Conservation (phyloP, 805 yeast genomes). For the Wickerhamiella cacticola region DNA sequence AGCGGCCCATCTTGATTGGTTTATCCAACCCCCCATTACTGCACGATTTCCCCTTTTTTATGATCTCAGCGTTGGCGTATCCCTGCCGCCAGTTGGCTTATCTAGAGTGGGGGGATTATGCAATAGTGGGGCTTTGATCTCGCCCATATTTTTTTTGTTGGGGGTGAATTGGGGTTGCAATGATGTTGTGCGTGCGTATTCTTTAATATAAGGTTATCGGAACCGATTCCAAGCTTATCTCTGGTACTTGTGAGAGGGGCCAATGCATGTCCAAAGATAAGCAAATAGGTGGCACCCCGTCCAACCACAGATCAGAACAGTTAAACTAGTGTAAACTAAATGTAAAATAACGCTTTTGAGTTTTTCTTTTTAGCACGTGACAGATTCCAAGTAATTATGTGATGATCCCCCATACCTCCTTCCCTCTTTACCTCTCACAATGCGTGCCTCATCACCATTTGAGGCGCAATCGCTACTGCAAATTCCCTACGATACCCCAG, state of each 20-base stretch:
- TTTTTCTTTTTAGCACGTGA: not conserved
- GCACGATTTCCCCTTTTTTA: no score
- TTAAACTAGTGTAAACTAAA: no score
- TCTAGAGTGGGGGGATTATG: constrained; percentile 1
- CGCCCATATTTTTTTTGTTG: not conserved
- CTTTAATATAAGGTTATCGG: not conserved
- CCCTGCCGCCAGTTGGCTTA: no score
- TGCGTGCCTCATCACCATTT: not conserved
- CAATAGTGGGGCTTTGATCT: constrained; percentile 4
- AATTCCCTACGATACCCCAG: constrained; percentile 6
- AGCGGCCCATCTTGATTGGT: no score
- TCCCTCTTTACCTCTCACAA: not conserved
- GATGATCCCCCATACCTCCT: not conserved
- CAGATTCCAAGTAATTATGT: not conserved
- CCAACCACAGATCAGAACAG: not conserved
- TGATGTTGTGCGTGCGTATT: not conserved
- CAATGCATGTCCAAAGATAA: no score
- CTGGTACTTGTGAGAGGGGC: no score
- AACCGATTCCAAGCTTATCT: not conserved
- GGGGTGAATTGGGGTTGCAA: not conserved
- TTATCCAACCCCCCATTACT: no score
- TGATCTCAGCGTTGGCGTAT: no score
- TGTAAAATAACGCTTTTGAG: not conserved
- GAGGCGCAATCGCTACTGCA: not conserved
- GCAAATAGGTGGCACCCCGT: not conserved